A percentile compares a stretch with the other conserved stretches of the same genome.
phyloP scores from a whole-genome alignment of 2,329 filamentous ascomycete species.

The Colletotrichum spinosum region DNA sequence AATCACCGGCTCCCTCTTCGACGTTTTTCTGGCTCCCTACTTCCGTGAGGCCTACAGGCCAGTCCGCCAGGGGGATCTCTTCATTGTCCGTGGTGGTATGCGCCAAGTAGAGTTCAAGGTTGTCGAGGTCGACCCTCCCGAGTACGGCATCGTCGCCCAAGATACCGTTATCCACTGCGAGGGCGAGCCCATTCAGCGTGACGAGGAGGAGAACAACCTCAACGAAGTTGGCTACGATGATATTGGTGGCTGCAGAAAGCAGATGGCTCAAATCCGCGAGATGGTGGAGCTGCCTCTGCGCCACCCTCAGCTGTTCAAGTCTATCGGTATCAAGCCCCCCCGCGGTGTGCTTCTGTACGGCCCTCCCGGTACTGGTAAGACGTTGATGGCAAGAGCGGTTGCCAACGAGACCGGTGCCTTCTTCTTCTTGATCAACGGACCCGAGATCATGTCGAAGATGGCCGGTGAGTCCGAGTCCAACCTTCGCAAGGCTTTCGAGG shows the following conservation, averaged over 20 bases:
- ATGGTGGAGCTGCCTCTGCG: slow-evolving; percentile 96
- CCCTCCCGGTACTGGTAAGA: slow-evolving; percentile 99
- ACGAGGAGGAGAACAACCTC: slow-evolving; percentile 98
- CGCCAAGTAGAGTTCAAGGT: slow-evolving; percentile 99
- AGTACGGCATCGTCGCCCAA: slow-evolving; percentile 98
- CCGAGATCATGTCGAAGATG: slow-evolving; percentile 99
- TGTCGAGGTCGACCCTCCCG: slow-evolving; percentile 96
- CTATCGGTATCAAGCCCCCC: slow-evolving; percentile 99
- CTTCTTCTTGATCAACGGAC: slow-evolving; percentile 99
- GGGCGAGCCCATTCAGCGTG: slow-evolving; percentile 93
- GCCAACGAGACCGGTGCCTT: slow-evolving; percentile 99
- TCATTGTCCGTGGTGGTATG: slow-evolving; percentile 98
- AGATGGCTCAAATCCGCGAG: slow-evolving; percentile 99
- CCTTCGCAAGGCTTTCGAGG: slow-evolving; percentile 98
- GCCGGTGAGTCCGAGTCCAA: slow-evolving; percentile 99
- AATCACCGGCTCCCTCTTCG: slow-evolving; percentile 96
- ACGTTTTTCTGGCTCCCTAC: slow-evolving; percentile 98
- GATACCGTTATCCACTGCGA: slow-evolving; percentile 99
- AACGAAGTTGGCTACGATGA: slow-evolving; percentile 99
- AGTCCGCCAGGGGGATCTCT: slow-evolving; percentile 95
- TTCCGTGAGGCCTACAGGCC: slow-evolving; percentile 99
- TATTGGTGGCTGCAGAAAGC: slow-evolving; percentile 98
- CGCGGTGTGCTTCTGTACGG: slow-evolving; percentile 97
- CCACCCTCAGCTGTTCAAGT: slow-evolving; percentile 99
- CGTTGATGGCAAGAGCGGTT: slow-evolving; percentile 97